Percentiles rank a stretch among this genome's conserved stretches.
Evolutionary conservation across 73 alveolate genomes (phyloP).

Genomic region (Paramecium sexaurelia): DNA sequence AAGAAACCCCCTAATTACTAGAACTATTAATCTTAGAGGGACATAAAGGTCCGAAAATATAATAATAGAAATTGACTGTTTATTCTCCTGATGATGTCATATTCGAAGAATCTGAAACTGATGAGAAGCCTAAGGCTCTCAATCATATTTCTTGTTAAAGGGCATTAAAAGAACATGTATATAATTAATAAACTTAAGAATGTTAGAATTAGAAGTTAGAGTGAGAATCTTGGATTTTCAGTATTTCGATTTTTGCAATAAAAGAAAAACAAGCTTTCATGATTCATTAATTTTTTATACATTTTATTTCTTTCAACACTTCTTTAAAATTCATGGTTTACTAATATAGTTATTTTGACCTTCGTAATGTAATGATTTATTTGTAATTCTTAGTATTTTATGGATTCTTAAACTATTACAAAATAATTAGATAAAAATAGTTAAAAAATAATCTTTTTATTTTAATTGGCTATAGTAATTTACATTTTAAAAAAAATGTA

Average conservation of each 20-base stretch:
- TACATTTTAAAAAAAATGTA: neutral
- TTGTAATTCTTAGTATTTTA: neutral
- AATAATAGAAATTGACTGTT: neutral
- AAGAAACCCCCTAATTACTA: neutral
- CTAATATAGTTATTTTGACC: neutral
- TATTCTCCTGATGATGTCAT: conserved; percentile 7
- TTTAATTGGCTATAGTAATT: neutral
- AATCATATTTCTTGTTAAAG: neutral
- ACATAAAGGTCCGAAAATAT: conserved; percentile 1
- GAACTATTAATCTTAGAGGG: neutral
- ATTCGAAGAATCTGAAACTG: neutral
- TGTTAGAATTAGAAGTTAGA: conserved; percentile 12
- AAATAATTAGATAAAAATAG: neutral
- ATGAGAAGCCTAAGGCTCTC: neutral
- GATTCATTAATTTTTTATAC: neutral
- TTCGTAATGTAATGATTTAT: neutral
- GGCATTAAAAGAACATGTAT: neutral
- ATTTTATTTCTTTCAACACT: neutral
- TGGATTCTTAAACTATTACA: neutral
- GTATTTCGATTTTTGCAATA: neutral
- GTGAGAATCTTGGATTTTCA: conserved; percentile 27
- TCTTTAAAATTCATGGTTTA: neutral
- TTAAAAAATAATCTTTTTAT: neutral
- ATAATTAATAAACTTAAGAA: neutral
- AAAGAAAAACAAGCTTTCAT: neutral